Conservation (phyloP, 495 filamentous ascomycete genomes). For the Penicillium egyptiacum region DNA sequence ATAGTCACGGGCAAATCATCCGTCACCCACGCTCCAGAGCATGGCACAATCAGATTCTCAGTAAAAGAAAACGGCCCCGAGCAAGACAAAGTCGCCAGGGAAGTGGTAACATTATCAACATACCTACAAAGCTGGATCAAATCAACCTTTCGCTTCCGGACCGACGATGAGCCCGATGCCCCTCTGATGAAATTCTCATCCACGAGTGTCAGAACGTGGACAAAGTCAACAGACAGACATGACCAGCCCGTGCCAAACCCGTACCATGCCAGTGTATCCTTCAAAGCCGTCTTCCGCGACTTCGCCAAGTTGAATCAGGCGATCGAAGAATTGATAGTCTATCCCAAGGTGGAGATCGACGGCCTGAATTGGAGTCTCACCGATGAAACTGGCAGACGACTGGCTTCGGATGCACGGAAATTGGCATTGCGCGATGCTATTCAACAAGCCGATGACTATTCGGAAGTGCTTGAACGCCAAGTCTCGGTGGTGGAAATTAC, state of each 20-base stretch:
- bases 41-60: conserved; percentile 15
- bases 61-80: conserved; percentile 17
- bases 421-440: conserved; percentile 26
- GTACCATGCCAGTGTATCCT: conserved; percentile 13
- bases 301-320: conserved; percentile 21
- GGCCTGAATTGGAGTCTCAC: conserved; percentile 27
- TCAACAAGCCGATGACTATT: conserved; percentile 23
- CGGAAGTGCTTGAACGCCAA: conserved; percentile 19
- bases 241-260: conserved; percentile 10
- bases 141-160: not conserved
- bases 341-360: conserved; percentile 23
- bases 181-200: conserved; percentile 21
- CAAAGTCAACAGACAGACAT: conserved; percentile 8
- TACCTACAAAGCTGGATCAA: conserved; percentile 18
- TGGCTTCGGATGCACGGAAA: conserved; percentile 20
- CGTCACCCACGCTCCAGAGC: conserved; percentile 20
- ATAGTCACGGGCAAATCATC: conserved; percentile 21
- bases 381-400: conserved; percentile 16
- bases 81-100: conserved; percentile 16
- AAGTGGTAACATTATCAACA: conserved; percentile 18
- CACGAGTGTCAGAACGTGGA: conserved; percentile 17
- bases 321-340: conserved; percentile 6
- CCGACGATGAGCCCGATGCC: conserved; percentile 7
- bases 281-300: conserved; percentile 20
- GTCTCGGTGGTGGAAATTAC: conserved; percentile 17